Conservation (phyloP, 352 stramenopile genomes). For the Pythium pyrilobum region DNA sequence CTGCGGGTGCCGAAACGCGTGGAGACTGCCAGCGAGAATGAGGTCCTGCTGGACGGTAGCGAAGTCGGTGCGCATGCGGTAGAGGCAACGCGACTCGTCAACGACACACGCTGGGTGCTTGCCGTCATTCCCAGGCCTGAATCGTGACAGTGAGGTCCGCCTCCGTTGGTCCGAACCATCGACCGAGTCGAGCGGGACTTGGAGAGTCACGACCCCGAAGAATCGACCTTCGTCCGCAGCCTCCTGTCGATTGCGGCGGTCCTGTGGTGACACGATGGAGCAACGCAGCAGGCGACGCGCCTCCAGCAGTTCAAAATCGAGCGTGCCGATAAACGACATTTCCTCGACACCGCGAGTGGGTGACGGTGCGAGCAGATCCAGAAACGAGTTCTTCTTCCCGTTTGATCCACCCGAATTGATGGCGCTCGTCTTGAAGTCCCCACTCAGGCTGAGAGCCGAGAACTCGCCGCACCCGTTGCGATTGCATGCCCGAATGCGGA, state of each 20-base stretch:
- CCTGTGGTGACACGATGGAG: not conserved
- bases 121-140: not conserved
- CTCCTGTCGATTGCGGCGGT: not conserved
- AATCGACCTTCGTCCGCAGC: conserved; percentile 12
- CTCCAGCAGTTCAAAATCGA: conserved; percentile 58
- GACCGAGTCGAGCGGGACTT: not conserved
- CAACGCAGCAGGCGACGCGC: conserved; percentile 27
- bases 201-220: conserved; percentile 13
- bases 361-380: not conserved
- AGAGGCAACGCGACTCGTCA: conserved; percentile 32
- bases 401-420: not conserved
- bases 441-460: conserved; percentile 34
- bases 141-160: conserved; percentile 3
- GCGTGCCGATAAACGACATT: conserved; percentile 50
- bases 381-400: conserved; percentile 6
- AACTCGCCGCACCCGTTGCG: conserved; percentile 61
- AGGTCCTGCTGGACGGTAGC: conserved; percentile 45
- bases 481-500: conserved; percentile 53
- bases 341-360: conserved; percentile 12
- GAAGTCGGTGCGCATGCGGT: conserved; percentile 36
- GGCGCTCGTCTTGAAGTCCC: conserved; percentile 37
- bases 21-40: conserved; percentile 33
- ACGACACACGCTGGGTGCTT: too few species aligned
- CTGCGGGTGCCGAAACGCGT: conserved; percentile 39
- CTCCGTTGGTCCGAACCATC: not conserved